A percentile compares a stretch with the other conserved stretches of the same genome.
These are phyloP conservation scores for Borovskyia barvae DNA, from an alignment of 208 protist species.

Conservation along the genomic window DNA sequence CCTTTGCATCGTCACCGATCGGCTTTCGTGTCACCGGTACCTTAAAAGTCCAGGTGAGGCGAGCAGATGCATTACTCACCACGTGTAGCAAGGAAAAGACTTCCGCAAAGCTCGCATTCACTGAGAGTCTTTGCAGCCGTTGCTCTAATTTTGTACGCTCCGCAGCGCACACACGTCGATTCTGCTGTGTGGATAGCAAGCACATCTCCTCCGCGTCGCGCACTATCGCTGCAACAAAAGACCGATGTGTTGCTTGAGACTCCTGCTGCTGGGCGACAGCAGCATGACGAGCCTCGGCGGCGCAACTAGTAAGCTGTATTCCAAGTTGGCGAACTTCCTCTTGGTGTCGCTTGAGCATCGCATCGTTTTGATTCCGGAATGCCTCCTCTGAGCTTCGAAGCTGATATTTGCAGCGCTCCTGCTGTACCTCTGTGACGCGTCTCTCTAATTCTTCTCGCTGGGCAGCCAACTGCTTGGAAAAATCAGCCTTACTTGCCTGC, in stretches of 20 bases:
- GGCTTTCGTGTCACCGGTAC: background rate
- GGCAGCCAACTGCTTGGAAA: background rate
- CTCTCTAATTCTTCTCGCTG: background rate
- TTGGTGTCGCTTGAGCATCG: background rate
- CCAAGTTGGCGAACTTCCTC: constrained; percentile 5
- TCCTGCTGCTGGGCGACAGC: background rate
- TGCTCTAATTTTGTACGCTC: constrained; percentile 5
- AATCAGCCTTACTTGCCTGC: constrained; percentile 1
- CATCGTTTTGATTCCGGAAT: background rate
- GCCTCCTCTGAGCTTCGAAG: background rate
- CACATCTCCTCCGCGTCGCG: constrained; percentile 13
- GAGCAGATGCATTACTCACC: background rate
- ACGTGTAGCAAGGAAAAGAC: background rate
- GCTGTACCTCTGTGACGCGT: background rate
- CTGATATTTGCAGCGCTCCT: background rate
- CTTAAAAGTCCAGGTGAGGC: constrained; percentile 13
- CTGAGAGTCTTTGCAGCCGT: constrained; percentile 2
- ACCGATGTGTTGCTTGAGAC: background rate
- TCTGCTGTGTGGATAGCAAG: background rate
- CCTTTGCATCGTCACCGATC: no score
- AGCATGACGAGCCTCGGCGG: background rate
- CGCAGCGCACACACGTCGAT: constrained; percentile 4
- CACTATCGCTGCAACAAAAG: constrained; percentile 1
- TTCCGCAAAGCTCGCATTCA: background rate
- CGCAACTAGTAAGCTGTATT: background rate